phyloP scores from a whole-genome alignment of 1,284 basidiomycete genomes.

The Ustilago hordei region DNA sequence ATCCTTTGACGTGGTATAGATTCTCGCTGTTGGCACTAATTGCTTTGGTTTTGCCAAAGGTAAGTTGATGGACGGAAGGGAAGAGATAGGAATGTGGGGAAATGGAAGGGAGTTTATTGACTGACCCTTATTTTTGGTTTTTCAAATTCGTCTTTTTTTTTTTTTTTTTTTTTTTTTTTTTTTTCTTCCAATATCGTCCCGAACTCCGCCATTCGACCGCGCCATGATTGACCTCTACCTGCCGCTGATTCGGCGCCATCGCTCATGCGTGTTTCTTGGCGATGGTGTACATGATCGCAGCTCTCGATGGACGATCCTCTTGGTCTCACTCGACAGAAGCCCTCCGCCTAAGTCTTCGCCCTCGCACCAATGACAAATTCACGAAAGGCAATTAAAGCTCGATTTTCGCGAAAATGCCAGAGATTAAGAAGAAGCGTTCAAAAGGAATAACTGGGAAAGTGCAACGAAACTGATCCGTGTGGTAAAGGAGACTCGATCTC shows the following conservation, averaged over 20 bases:
- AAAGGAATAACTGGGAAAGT: background rate
- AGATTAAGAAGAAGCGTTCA: background rate
- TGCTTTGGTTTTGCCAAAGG: slow-evolving; percentile 45
- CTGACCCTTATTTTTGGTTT: background rate
- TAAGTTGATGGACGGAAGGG: slow-evolving; percentile 13
- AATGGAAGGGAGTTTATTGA: background rate
- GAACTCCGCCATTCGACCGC: background rate
- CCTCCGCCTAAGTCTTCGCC: slow-evolving; percentile 1
- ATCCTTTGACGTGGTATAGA: slow-evolving; percentile 4
- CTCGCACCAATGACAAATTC: background rate
- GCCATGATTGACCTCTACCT: background rate
- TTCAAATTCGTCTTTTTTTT: background rate
- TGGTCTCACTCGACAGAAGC: slow-evolving; percentile 13
- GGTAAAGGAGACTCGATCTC: background rate
- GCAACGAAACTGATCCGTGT: background rate
- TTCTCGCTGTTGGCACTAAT: slow-evolving; percentile 38
- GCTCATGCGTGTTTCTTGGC: background rate
- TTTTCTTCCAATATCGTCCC: background rate
- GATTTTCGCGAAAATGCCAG: background rate
- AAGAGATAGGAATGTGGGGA: background rate
- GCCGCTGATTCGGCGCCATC: background rate
- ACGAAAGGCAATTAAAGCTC: background rate
- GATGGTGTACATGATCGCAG: slow-evolving; percentile 1
- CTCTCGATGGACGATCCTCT: slow-evolving; percentile 35
- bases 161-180: background rate